phyloP scores from a whole-genome alignment of 2,329 filamentous ascomycete species.

The Penicillium sp. region DNA sequence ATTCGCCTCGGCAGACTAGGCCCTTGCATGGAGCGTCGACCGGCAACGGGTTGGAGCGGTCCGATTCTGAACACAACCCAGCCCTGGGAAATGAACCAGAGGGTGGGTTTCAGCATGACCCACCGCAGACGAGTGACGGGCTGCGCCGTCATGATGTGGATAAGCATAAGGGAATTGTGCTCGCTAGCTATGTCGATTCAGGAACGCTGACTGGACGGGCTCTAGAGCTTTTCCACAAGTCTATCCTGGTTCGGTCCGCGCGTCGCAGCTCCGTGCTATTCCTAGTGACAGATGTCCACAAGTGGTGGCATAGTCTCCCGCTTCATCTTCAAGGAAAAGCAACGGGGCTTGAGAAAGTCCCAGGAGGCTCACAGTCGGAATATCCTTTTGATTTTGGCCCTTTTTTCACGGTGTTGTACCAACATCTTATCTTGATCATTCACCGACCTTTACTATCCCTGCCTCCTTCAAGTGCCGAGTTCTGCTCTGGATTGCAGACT shows the following conservation, averaged over 20 bases:
- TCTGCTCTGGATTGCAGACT: conserved; percentile 41
- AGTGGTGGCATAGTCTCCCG: conserved; percentile 45
- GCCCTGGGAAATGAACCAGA: not conserved
- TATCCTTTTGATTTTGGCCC: conserved; percentile 34
- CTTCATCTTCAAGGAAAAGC: conserved; percentile 25
- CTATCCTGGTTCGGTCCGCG: conserved; percentile 41
- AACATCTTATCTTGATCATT: conserved; percentile 42
- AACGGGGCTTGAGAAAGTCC: not conserved
- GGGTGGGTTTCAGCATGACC: no score
- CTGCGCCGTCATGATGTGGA: no score
- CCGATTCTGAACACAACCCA: no score
- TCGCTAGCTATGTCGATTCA: conserved; percentile 42
- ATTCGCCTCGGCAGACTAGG: conserved; percentile 26
- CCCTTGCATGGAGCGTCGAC: not conserved
- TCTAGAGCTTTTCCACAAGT: conserved; percentile 44
- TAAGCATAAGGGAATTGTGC: conserved; percentile 32
- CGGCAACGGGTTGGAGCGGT: no score
- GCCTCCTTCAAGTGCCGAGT: conserved; percentile 38
- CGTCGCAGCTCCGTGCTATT: conserved; percentile 38
- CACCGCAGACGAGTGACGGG: no score
- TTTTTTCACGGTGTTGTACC: conserved; percentile 44
- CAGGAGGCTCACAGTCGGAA: conserved; percentile 1
- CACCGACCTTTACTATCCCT: conserved; percentile 42
- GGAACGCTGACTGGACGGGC: conserved; percentile 41
- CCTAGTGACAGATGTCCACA: conserved; percentile 42